Evolutionary conservation across 108 stramenopile species (phyloP).

Genomic region (Discostella pseudostelligera): DNA sequence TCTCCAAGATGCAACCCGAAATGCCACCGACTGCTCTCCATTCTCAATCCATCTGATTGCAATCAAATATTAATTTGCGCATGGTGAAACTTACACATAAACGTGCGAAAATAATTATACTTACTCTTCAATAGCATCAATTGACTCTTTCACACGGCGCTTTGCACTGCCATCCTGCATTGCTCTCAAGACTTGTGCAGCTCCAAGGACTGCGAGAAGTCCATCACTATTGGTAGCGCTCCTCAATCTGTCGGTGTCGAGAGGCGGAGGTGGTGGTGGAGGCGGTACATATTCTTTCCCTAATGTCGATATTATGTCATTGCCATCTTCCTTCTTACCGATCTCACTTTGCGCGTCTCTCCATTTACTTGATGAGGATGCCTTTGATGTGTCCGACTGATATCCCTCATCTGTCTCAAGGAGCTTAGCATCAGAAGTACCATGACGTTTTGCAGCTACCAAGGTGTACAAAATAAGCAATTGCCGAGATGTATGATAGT

Average conservation of each 20-base stretch:
- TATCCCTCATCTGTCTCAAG: conserved; percentile 21
- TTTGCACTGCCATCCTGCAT: conserved; percentile 85
- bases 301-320: conserved; percentile 8
- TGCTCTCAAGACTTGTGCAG: conserved; percentile 78
- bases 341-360: conserved; percentile 25
- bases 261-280: conserved; percentile 85
- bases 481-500: conserved; percentile 84
- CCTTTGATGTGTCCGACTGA: conserved; percentile 10
- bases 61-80: neutral
- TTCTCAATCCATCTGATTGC: conserved; percentile 69
- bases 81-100: too few species aligned
- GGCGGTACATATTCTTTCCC: conserved; percentile 27
- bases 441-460: conserved; percentile 67
- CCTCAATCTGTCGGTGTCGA: conserved; percentile 85
- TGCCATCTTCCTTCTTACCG: neutral
- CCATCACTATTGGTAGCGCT: conserved; percentile 89
- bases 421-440: conserved; percentile 16
- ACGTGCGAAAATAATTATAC: conserved; percentile 1
- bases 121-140: conserved; percentile 80
- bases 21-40: conserved; percentile 86
- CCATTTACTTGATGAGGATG: conserved; percentile 28
- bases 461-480: conserved; percentile 82
- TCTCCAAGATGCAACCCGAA: conserved; percentile 85
- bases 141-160: conserved; percentile 64
- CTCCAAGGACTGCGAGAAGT: conserved; percentile 79